Conservation (phyloP, 1,139 yeast species). For the Kodamaea alishanica region DNA sequence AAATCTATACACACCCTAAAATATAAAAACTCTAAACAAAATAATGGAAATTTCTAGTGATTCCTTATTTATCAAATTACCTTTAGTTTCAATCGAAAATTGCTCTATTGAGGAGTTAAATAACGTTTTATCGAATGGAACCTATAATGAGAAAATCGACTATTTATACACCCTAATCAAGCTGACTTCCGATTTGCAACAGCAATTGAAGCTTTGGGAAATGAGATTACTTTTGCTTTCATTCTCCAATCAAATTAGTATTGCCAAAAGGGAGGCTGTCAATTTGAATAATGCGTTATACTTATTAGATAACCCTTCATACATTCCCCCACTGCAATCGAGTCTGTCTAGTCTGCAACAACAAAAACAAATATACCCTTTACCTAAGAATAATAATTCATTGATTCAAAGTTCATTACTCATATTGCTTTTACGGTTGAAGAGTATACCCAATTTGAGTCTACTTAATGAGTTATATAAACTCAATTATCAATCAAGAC, state of each 20-base stretch:
- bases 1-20: neutral
- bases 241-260: slow-evolving; percentile 27
- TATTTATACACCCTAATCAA: slow-evolving; percentile 17
- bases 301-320: slow-evolving; percentile 25
- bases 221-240: slow-evolving; percentile 32
- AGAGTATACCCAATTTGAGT: slow-evolving; percentile 35
- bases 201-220: slow-evolving; percentile 32
- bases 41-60: slow-evolving; percentile 5
- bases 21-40: neutral
- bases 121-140: neutral
- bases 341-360: slow-evolving; percentile 4
- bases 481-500: slow-evolving; percentile 36
- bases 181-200: slow-evolving; percentile 1
- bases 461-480: slow-evolving; percentile 41
- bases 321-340: neutral
- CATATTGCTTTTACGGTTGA: slow-evolving; percentile 33
- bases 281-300: slow-evolving; percentile 37
- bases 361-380: slow-evolving; percentile 27
- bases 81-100: neutral
- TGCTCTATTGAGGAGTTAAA: slow-evolving; percentile 1
- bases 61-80: slow-evolving; percentile 2
- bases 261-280: slow-evolving; percentile 39
- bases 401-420: slow-evolving; percentile 23
- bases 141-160: slow-evolving; percentile 15
- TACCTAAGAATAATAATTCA: slow-evolving; percentile 33